Evolutionary conservation across 805 yeast species (phyloP).

Genomic region (Suhomyces kilbournensis): DNA sequence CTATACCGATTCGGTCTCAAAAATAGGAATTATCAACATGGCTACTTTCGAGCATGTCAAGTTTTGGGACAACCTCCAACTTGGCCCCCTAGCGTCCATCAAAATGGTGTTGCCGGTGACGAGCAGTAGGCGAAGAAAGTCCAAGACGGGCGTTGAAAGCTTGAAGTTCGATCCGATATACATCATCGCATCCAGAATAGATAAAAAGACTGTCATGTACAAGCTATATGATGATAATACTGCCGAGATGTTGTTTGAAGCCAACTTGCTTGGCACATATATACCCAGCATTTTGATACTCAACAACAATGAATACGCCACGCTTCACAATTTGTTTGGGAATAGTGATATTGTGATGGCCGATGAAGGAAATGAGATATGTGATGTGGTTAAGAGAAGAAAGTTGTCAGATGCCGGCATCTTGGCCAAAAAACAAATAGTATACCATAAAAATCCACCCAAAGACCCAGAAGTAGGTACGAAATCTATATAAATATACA

Average conservation of each 20-base stretch:
- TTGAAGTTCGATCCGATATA: slow-evolving; percentile 23
- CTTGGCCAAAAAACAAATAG: not conserved
- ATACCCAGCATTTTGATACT: slow-evolving; percentile 11
- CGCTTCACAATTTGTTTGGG: slow-evolving; percentile 9
- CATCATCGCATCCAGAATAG: slow-evolving; percentile 20
- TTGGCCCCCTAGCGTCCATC: slow-evolving; percentile 20
- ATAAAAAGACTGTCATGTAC: slow-evolving; percentile 20
- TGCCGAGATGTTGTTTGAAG: slow-evolving; percentile 13
- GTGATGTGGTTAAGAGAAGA: not conserved
- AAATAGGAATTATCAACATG: slow-evolving; percentile 25
- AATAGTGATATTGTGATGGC: not conserved
- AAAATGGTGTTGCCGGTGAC: slow-evolving; percentile 12
- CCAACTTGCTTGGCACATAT: slow-evolving; percentile 11
- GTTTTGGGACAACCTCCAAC: slow-evolving; percentile 19
- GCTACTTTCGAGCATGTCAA: slow-evolving; percentile 12
- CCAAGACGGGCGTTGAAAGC: not conserved
- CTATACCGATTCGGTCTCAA: slow-evolving; percentile 29
- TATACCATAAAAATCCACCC: not conserved
- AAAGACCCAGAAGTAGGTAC: not conserved
- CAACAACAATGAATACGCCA: slow-evolving; percentile 6
- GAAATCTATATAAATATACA: no score
- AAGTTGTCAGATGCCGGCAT: not conserved
- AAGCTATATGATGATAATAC: slow-evolving; percentile 19
- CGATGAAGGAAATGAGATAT: not conserved
- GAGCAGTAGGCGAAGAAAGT: slow-evolving; percentile 4